phyloP scores from a whole-genome alignment of 768 basidiomycete genomes.

The Amanita jacksonii region DNA sequence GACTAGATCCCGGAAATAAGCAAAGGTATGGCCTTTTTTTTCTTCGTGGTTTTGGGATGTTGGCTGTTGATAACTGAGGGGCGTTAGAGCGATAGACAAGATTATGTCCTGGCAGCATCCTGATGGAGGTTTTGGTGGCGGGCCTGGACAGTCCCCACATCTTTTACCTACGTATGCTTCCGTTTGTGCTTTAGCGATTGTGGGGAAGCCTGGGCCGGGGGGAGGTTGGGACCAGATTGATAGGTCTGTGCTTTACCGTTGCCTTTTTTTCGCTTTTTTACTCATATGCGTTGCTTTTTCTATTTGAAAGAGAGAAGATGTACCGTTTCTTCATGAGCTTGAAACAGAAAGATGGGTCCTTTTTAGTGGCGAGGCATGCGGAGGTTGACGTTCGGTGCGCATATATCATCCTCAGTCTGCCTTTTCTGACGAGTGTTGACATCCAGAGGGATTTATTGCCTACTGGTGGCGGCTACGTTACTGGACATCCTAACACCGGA shows the following conservation, averaged over 20 bases:
- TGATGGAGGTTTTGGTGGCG: conserved; percentile 87
- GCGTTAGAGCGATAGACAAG: conserved; percentile 64
- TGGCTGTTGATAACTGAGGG: neutral
- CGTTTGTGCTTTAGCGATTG: conserved; percentile 76
- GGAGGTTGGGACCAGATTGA: conserved; percentile 88
- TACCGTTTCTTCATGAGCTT: conserved; percentile 88
- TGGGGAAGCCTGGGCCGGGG: conserved; percentile 57
- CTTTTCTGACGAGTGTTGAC: neutral
- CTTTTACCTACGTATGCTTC: conserved; percentile 86
- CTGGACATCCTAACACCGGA: conserved; percentile 86
- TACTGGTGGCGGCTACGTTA: conserved; percentile 74
- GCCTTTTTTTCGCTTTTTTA: neutral
- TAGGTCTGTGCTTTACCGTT: conserved; percentile 34
- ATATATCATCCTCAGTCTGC: neutral
- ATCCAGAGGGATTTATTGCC: conserved; percentile 85
- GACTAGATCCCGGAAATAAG: conserved; percentile 66
- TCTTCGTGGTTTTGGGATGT: conserved; percentile 3
- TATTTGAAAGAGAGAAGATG: conserved; percentile 48
- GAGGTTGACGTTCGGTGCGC: conserved; percentile 90
- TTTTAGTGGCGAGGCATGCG: conserved; percentile 76
- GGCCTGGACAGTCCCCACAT: conserved; percentile 82
- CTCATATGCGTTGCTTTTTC: neutral
- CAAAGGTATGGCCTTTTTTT: conserved; percentile 50
- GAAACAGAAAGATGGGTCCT: conserved; percentile 90
- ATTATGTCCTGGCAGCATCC: conserved; percentile 77